Conservation (phyloP, 176 grass and related monocot genomes). For the Oryza meridionalis region DNA sequence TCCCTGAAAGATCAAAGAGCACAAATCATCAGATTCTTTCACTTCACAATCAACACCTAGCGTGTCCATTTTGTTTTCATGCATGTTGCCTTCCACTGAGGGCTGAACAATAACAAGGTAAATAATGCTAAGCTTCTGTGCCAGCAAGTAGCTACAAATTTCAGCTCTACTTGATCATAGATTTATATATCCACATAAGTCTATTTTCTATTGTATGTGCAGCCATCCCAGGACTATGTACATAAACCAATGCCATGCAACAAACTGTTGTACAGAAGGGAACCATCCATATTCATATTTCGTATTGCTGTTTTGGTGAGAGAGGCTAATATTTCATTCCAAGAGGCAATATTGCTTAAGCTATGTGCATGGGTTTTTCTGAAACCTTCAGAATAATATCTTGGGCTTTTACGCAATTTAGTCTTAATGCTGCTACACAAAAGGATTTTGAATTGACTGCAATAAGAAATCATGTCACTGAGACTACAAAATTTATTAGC, state of each 20-base stretch:
- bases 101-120: not conserved
- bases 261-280: not conserved
- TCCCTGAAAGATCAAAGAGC: slow-evolving; percentile 61
- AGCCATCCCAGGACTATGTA: not conserved
- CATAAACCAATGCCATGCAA: not conserved
- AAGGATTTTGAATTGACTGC: not conserved
- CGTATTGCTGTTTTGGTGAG: not conserved
- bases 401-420: not conserved
- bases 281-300: no score
- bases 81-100: not conserved
- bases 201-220: not conserved
- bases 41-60: no score
- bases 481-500: not conserved
- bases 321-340: not conserved
- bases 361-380: not conserved
- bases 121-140: not conserved
- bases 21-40: not conserved
- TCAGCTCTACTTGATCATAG: not conserved
- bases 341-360: not conserved
- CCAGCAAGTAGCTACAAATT: not conserved
- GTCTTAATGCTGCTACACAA: not conserved
- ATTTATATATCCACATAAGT: not conserved
- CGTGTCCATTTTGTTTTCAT: not conserved
- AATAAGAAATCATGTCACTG: not conserved
- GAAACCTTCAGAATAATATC: not conserved